Evolutionary conservation across 2,329 filamentous ascomycete species (phyloP), one percentile per base, ranked within the genome.

Genomic region (Cladosporium sphaerospermum): DNA sequence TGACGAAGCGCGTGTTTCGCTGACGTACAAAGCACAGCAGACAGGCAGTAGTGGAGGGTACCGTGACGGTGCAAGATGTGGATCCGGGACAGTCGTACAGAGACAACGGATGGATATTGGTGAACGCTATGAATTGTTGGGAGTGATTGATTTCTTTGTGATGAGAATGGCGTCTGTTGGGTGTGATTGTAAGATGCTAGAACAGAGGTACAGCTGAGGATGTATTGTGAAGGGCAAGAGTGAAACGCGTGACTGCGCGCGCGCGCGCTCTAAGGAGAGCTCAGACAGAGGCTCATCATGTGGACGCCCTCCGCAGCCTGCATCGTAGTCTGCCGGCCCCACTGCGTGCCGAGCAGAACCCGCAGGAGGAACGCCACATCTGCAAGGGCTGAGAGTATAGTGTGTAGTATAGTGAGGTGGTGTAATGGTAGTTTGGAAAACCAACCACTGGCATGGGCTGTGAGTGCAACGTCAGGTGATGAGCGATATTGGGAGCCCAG

Each of bases 131-230:
- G 7, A 28, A 28, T 28, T 28, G 23, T 28, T 10, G 23, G 34
- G 34, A 36, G 40, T 51, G 40, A 51, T 51, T 28, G 40, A 44
- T 37, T 51, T 36, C 40, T 39, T 51, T 51, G 48, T 51, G 37
- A 23, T 32, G 16, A 51, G 16, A 31, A n/a, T 16, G 28, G 14
- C 32, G 40, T n/a, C 32, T 34, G 48, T 13, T 28, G 14, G 5
- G 31, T 51, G 32, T 44, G 40, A 51, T 33, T 34, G 48, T 44
- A 18, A 36, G 40, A 44, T 36, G 48, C 31, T 34, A 44, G 48
- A 51, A 37, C 48, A 50, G 39, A 50, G 23, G 47, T 42, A 50
- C 47, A 28, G 47, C 31, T 51, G 48, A 13, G 40, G 28, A 44
- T 37, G 42, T 23, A 37, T 19, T 19, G 32, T 43, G 40, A 51